Percentiles rank a stretch among this genome's conserved stretches.
phyloP scores from a whole-genome alignment of 2,329 filamentous ascomycete species.

The Fonsecaea monophora region DNA sequence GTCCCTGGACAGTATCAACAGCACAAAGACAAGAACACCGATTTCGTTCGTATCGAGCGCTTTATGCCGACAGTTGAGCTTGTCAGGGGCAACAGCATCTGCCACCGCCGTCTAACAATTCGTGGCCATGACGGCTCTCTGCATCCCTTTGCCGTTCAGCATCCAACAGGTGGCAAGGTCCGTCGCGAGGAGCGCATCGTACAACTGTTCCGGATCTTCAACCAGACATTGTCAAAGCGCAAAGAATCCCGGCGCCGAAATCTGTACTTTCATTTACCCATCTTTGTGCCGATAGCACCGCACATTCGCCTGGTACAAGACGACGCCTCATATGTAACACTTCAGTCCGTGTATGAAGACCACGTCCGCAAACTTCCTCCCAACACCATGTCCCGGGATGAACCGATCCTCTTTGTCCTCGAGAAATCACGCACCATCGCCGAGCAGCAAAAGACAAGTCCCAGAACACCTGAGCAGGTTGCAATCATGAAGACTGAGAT shows the following conservation, averaged over 20 bases:
- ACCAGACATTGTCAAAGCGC: slow-evolving; percentile 85
- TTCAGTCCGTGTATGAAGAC: slow-evolving; percentile 96
- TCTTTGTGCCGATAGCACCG: slow-evolving; percentile 94
- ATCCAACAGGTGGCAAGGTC: slow-evolving; percentile 90
- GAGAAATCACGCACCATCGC: slow-evolving; percentile 83
- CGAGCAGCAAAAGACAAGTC: slow-evolving; percentile 66
- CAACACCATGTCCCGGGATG: slow-evolving; percentile 82
- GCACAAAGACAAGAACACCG: slow-evolving; percentile 98
- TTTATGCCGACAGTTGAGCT: slow-evolving; percentile 95
- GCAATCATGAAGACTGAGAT: slow-evolving; percentile 82
- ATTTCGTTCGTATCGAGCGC: slow-evolving; percentile 95
- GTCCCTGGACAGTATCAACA: slow-evolving; percentile 95
- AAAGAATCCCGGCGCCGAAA: slow-evolving; percentile 95
- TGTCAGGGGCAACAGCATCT: slow-evolving; percentile 86
- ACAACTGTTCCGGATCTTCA: slow-evolving; percentile 97
- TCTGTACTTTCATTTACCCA: slow-evolving; percentile 90
- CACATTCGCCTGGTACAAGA: slow-evolving; percentile 96
- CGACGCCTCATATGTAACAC: slow-evolving; percentile 88
- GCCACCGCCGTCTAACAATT: slow-evolving; percentile 91
- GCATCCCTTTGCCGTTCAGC: slow-evolving; percentile 96
- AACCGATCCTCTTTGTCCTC: slow-evolving; percentile 92
- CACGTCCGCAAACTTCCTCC: slow-evolving; percentile 73
- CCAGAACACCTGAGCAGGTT: slow-evolving; percentile 66
- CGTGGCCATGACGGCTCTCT: slow-evolving; percentile 95
- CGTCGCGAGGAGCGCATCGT: slow-evolving; percentile 92